phyloP scores from a whole-genome alignment of 208 protist genomes.

The Trypanosoma conorhini region DNA sequence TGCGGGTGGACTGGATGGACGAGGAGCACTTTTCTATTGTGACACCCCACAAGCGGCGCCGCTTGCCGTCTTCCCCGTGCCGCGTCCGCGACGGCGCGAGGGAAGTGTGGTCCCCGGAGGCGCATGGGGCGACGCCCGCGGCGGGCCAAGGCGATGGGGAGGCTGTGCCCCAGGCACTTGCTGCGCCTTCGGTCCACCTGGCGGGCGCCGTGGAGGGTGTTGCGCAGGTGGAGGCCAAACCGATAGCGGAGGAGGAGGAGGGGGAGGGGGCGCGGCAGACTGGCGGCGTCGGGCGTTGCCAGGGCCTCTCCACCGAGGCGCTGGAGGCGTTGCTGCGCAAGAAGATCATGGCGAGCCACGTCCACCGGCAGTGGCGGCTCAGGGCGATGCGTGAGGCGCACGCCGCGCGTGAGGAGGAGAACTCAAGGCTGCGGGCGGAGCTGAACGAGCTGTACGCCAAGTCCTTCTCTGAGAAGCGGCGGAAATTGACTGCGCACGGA shows the following conservation, averaged over 20 bases:
- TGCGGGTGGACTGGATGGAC: slow-evolving; percentile 49
- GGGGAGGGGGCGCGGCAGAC: background rate
- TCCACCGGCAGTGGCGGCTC: slow-evolving; percentile 37
- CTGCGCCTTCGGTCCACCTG: background rate
- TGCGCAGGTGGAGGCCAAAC: background rate
- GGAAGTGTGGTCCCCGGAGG: background rate
- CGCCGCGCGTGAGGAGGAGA: slow-evolving; percentile 33
- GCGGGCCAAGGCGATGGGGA: background rate
- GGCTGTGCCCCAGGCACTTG: background rate
- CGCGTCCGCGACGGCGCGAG: background rate
- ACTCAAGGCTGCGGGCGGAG: slow-evolving; percentile 28
- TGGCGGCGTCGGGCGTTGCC: slow-evolving; percentile 24
- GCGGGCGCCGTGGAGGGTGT: background rate
- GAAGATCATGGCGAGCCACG: slow-evolving; percentile 52
- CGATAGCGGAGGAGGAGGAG: background rate
- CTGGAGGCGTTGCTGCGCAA: slow-evolving; percentile 52
- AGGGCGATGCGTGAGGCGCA: slow-evolving; percentile 34
- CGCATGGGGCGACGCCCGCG: background rate
- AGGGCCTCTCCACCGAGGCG: slow-evolving; percentile 42
- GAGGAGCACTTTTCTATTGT: slow-evolving; percentile 22
- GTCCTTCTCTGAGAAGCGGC: slow-evolving; percentile 22
- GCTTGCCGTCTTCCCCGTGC: too few relatives aligned
- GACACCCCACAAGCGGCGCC: slow-evolving; percentile 10
- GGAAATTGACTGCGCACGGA: slow-evolving; percentile 29
- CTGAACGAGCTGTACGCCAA: slow-evolving; percentile 53